These are phyloP conservation scores for Morella rubra DNA, from an alignment of 306 rosid species.

Conservation along the genomic window DNA sequence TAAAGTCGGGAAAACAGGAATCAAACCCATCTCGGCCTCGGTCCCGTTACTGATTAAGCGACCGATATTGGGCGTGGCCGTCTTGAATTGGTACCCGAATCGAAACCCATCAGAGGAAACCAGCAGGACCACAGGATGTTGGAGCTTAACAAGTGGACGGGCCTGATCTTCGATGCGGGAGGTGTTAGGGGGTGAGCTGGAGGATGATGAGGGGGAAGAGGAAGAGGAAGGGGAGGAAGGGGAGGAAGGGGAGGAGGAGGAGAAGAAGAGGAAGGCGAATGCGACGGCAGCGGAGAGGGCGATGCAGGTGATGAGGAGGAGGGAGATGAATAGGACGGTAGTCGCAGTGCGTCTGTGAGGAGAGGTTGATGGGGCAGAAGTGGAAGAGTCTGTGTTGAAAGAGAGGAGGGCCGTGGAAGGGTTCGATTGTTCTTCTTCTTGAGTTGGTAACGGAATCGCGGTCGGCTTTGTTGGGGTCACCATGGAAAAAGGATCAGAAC, in stretches of 20 bases:
- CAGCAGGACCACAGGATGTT: conserved; percentile 59
- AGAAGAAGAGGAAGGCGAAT: conserved; percentile 72
- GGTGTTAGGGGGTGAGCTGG: not conserved
- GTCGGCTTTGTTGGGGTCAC: conserved; percentile 39
- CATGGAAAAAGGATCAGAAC: conserved; percentile 46
- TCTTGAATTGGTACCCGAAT: conserved; percentile 94
- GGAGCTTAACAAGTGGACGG: conserved; percentile 65
- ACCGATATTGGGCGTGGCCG: conserved; percentile 57
- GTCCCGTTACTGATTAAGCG: conserved; percentile 84
- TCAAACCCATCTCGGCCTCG: conserved; percentile 81
- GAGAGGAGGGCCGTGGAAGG: conserved; percentile 65
- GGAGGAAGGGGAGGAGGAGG: conserved; percentile 35
- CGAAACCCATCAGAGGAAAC: conserved; percentile 94
- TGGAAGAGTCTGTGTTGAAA: conserved; percentile 54
- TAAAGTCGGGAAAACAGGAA: conserved; percentile 84
- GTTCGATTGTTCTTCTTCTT: conserved; percentile 45
- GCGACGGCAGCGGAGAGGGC: conserved; percentile 68
- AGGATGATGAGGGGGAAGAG: not conserved
- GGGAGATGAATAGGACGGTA: conserved; percentile 57
- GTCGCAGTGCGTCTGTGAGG: conserved; percentile 33
- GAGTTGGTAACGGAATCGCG: conserved; percentile 38
- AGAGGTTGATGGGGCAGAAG: conserved; percentile 12
- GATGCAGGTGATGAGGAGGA: conserved; percentile 50
- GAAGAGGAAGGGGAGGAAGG: conserved; percentile 52
- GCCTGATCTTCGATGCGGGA: conserved; percentile 22